Evolutionary conservation across 139 green algal species (phyloP).

Genomic region (Yamagishiella unicocca): DNA sequence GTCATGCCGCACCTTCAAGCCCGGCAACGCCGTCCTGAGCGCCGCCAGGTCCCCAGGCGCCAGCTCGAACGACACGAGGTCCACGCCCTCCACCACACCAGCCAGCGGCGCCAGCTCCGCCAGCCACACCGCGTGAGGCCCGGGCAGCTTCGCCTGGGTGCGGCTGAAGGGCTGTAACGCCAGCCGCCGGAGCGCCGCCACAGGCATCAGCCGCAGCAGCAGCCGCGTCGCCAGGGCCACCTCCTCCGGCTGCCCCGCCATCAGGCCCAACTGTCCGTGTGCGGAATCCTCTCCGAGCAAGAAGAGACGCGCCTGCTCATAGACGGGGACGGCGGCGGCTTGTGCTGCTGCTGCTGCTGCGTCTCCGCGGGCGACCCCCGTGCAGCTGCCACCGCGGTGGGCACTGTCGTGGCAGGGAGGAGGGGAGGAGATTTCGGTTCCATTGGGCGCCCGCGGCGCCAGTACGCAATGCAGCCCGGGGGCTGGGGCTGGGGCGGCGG

Average conservation of each 20-base stretch:
- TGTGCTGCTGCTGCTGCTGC: not conserved
- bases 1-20: not conserved
- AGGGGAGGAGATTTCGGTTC: no score
- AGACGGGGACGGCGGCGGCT: no score
- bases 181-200: not conserved
- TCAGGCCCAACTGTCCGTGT: not conserved
- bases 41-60: not conserved
- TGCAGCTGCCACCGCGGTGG: no score
- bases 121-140: slow-evolving; percentile 26
- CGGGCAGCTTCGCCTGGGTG: not conserved
- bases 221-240: slow-evolving; percentile 8
- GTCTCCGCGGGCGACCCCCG: not conserved
- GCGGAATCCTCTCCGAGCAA: not conserved
- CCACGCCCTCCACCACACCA: not conserved
- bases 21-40: not conserved
- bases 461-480: no score
- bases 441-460: no score
- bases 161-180: slow-evolving; percentile 9
- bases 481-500: not conserved
- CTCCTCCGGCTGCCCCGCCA: not conserved
- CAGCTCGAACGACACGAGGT: not conserved
- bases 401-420: no score
- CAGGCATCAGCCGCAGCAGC: not conserved
- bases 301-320: not conserved
- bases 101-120: slow-evolving; percentile 24